phyloP scores from a whole-genome alignment of 441 rosid genomes.

The Euphorbia celastroides region DNA sequence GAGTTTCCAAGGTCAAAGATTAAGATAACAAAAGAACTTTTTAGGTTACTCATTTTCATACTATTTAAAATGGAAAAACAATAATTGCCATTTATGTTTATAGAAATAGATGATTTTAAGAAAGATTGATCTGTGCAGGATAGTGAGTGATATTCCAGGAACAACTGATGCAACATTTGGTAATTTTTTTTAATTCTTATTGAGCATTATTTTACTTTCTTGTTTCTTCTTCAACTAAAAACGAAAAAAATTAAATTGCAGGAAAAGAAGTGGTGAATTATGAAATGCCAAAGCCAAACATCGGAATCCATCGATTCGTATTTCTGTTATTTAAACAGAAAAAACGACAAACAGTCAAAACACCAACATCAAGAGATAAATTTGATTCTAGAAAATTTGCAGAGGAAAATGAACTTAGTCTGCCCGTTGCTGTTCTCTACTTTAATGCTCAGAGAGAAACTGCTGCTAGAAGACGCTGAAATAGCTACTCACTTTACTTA shows the following conservation, averaged over 20 bases:
- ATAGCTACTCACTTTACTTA: not conserved
- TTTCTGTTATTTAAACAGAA: constrained; percentile 73
- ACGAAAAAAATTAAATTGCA: constrained; percentile 11
- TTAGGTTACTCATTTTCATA: no score
- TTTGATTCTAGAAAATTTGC: constrained; percentile 70
- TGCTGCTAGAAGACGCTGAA: constrained; percentile 80
- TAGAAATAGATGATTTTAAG: not conserved
- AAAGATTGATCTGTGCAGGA: constrained; percentile 41
- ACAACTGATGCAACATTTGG: constrained; percentile 89
- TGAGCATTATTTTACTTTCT: no score
- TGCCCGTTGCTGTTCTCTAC: constrained; percentile 84
- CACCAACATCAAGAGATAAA: constrained; percentile 50
- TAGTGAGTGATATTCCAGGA: constrained; percentile 91
- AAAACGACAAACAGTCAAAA: constrained; percentile 45
- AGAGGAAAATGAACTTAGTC: constrained; percentile 62
- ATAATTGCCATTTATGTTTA: not conserved
- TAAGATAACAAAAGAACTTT: no score
- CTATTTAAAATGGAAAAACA: not conserved
- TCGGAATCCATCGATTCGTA: constrained; percentile 91
- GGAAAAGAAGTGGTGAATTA: constrained; percentile 70
- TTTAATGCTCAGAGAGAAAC: constrained; percentile 93
- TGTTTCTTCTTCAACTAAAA: no score
- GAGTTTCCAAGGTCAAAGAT: no score
- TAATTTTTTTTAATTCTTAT: constrained; percentile 26
- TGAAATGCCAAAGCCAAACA: constrained; percentile 85